Evolutionary conservation across 2,329 filamentous ascomycete genomes (phyloP).

Genomic region (Pseudogymnoascus sp.): DNA sequence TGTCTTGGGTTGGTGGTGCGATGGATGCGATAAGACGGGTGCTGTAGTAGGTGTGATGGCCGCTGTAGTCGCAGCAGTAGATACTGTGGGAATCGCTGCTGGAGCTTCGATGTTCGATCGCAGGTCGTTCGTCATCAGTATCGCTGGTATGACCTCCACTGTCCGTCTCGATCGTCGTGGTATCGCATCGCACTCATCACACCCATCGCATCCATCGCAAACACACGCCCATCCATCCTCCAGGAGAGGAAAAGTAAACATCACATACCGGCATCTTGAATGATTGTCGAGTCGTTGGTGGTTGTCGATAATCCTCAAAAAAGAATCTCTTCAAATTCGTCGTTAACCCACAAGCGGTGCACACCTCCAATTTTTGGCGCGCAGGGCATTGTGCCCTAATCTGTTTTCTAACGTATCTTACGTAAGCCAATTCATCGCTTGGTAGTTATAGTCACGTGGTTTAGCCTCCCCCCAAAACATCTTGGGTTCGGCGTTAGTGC

Average conservation of each 20-base stretch:
- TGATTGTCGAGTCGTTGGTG: conserved; percentile 27
- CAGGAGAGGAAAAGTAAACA: conserved; percentile 22
- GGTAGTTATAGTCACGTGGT: neutral
- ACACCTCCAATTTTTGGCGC: neutral
- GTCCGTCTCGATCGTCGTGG: neutral
- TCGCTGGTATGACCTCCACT: neutral
- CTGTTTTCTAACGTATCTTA: neutral
- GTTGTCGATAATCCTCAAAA: conserved; percentile 8
- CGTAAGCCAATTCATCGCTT: neutral
- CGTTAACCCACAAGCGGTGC: neutral
- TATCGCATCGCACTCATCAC: neutral
- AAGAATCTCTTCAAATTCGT: neutral
- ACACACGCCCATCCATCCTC: conserved; percentile 12
- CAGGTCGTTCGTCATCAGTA: neutral
- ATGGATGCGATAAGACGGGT: neutral
- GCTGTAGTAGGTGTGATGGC: neutral
- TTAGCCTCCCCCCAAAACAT: no score
- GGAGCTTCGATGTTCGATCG: neutral
- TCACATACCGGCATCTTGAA: conserved; percentile 50
- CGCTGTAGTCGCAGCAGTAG: neutral
- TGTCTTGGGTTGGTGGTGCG: neutral
- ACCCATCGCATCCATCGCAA: neutral
- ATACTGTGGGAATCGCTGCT: neutral
- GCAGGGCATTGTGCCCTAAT: conserved; percentile 8
- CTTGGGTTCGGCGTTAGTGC: no score